Percentiles rank a stretch among this genome's conserved stretches.
Evolutionary conservation across 2,329 filamentous ascomycete genomes (phyloP).

Genomic region (Aspergillus brunneoviolaceus): DNA sequence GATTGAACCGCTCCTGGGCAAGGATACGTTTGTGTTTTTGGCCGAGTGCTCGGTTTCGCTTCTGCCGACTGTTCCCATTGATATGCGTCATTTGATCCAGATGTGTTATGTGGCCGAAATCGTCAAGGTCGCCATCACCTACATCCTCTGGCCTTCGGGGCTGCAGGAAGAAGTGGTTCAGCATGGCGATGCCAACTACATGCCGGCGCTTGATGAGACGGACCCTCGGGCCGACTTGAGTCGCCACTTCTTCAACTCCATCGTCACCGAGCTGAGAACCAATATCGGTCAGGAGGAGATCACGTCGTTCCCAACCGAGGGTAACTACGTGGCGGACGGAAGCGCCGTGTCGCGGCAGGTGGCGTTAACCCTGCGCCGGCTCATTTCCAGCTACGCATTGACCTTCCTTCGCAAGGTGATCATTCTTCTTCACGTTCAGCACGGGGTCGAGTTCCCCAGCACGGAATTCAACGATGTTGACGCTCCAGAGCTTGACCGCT

Average conservation of each 20-base stretch:
- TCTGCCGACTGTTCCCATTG: constrained; percentile 64
- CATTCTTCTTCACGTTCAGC: constrained; percentile 82
- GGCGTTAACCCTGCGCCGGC: constrained; percentile 34
- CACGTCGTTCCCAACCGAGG: constrained; percentile 37
- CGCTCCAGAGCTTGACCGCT: constrained; percentile 75
- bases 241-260: constrained; percentile 40
- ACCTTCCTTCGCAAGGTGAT: constrained; percentile 82
- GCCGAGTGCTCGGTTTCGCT: constrained; percentile 74
- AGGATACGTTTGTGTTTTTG: constrained; percentile 60
- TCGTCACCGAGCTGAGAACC: constrained; percentile 37
- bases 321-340: constrained; percentile 40
- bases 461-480: constrained; percentile 63
- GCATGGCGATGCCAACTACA: constrained; percentile 29
- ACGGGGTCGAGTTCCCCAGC: constrained; percentile 81
- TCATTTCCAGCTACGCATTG: constrained; percentile 78
- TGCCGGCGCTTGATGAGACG: constrained; percentile 28
- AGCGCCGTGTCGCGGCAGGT: constrained; percentile 34
- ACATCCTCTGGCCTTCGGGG: constrained; percentile 43
- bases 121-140: constrained; percentile 70
- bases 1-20: constrained; percentile 40
- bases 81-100: constrained; percentile 75
- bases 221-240: constrained; percentile 30
- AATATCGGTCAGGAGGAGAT: constrained; percentile 37
- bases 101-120: constrained; percentile 91
- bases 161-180: constrained; percentile 36